phyloP scores from a whole-genome alignment of 192 early-diverging fungal genomes.

The Backusella parvicylindrica region DNA sequence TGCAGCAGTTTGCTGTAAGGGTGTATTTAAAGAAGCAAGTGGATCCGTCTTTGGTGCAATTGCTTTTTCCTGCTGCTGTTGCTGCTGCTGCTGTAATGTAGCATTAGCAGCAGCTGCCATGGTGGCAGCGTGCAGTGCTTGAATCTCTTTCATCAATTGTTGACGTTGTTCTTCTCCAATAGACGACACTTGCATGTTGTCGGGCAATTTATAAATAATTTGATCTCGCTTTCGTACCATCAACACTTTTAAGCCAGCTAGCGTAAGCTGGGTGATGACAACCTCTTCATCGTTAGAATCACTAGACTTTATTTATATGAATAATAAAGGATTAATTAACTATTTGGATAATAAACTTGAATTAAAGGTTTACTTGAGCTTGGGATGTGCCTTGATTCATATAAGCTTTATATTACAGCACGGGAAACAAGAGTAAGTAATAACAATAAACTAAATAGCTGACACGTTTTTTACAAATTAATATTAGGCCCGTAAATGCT shows the following conservation, averaged over 20 bases:
- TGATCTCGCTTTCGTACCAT: slow-evolving; percentile 41
- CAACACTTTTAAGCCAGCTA: slow-evolving; percentile 26
- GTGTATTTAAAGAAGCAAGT: background rate
- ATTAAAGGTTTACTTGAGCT: background rate
- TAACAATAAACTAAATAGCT: background rate
- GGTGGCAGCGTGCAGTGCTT: slow-evolving; percentile 38
- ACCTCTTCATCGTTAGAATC: slow-evolving; percentile 13
- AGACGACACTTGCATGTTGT: slow-evolving; percentile 50
- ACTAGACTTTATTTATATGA: background rate
- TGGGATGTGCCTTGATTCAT: background rate
- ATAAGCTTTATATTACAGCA: background rate
- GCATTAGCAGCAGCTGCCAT: slow-evolving; percentile 10
- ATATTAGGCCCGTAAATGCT: too few species aligned
- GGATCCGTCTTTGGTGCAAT: slow-evolving; percentile 23
- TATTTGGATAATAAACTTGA: background rate
- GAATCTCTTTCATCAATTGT: slow-evolving; percentile 42
- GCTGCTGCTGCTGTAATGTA: background rate
- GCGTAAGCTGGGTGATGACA: slow-evolving; percentile 20
- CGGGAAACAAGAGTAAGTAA: background rate
- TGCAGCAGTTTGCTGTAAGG: slow-evolving; percentile 7
- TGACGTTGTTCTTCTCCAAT: slow-evolving; percentile 41
- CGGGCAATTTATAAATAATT: slow-evolving; percentile 52
- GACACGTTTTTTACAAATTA: too few species aligned
- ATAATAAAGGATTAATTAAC: background rate
- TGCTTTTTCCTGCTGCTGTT: slow-evolving; percentile 5